Percentiles rank a stretch among this genome's conserved stretches.
These are phyloP conservation scores for Protomyces pachydermus DNA, from an alignment of 1,139 yeast genomes.

Conservation along the genomic window DNA sequence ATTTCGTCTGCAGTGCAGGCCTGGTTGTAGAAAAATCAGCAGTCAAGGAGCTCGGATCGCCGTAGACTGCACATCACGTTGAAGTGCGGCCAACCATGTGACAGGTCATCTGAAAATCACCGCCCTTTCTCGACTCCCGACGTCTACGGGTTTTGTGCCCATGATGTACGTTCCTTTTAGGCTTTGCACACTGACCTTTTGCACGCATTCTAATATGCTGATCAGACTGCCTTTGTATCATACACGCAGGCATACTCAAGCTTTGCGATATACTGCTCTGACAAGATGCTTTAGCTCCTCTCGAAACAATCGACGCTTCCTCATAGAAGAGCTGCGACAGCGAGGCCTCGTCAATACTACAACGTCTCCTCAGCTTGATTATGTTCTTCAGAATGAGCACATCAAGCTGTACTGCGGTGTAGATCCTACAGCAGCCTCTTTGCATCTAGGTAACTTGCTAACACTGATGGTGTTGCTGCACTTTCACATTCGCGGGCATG, in stretches of 20 bases:
- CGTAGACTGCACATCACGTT: no score
- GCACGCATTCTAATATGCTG: no score
- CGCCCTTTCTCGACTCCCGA: no score
- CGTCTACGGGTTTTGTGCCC: no score
- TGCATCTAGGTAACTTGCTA: conserved; percentile 83
- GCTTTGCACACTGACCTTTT: no score
- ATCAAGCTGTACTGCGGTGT: conserved; percentile 85
- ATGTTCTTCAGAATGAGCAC: not conserved
- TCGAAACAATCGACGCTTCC: not conserved
- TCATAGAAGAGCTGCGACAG: not conserved
- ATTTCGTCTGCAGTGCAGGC: conserved; percentile 42
- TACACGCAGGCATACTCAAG: no score
- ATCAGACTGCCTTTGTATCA: no score
- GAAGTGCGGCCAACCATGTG: no score
- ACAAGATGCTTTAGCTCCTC: not conserved
- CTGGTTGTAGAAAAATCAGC: not conserved
- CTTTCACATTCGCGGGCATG: conserved; percentile 78
- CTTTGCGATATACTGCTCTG: no score
- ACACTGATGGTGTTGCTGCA: conserved; percentile 83
- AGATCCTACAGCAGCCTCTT: conserved; percentile 86
- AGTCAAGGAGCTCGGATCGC: no score
- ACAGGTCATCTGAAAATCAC: no score
- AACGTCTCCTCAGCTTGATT: conserved; percentile 6
- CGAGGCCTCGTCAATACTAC: conserved; percentile 20
- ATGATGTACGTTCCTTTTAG: no score